Conservation (phyloP, 83 land plant species). For the Picea abies region DNA sequence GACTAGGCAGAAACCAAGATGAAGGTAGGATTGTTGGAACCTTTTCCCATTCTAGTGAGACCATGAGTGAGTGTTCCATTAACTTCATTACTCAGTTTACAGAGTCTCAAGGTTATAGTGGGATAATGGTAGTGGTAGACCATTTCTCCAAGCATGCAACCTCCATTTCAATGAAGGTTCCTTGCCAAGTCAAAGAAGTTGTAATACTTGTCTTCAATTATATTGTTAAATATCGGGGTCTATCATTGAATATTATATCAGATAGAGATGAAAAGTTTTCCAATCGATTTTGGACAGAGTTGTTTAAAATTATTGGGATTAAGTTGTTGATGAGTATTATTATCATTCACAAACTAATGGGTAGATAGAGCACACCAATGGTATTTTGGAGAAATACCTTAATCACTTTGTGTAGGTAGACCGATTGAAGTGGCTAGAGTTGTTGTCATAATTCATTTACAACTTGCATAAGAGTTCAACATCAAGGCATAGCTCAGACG, state of each 20-base stretch:
- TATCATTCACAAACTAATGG: neutral
- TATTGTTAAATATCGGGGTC: neutral
- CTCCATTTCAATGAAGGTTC: neutral
- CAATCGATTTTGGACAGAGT: neutral
- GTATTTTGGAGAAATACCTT: neutral
- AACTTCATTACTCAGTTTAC: neutral
- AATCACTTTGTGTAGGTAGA: neutral
- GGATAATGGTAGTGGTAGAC: neutral
- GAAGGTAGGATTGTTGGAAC: neutral
- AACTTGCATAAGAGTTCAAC: neutral
- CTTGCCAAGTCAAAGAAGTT: neutral
- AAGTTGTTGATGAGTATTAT: neutral
- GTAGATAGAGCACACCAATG: neutral
- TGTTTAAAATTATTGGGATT: neutral
- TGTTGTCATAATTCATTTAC: neutral
- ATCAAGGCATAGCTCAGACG: too few species aligned
- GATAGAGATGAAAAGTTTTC: neutral
- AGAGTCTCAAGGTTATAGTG: neutral
- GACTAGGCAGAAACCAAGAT: neutral
- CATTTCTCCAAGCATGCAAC: neutral
- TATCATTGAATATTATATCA: neutral
- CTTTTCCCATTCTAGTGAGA: too few species aligned
- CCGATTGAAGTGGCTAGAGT: neutral
- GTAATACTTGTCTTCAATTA: neutral
- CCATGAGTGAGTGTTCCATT: too few species aligned